phyloP scores from a whole-genome alignment of 1,139 yeast species.

The Zygosaccharomyces sapae region DNA sequence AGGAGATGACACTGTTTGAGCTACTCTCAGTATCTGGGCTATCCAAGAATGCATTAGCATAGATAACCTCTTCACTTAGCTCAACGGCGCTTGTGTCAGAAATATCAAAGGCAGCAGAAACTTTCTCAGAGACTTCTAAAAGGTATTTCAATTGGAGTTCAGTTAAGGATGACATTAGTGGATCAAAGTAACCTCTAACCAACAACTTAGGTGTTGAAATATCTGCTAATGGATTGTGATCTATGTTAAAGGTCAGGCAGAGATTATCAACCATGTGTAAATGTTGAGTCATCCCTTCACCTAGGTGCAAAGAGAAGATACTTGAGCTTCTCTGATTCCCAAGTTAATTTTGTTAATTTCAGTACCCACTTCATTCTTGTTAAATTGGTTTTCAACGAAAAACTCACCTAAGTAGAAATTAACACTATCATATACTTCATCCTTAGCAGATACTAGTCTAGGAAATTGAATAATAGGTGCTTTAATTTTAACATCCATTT shows the following conservation, averaged over 20 bases:
- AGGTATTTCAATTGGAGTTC: slow-evolving; percentile 70
- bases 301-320: slow-evolving; percentile 57
- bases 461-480: slow-evolving; percentile 89
- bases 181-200: slow-evolving; percentile 60
- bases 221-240: slow-evolving; percentile 47
- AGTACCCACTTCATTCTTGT: slow-evolving; percentile 27
- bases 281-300: slow-evolving; percentile 45
- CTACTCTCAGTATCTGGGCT: slow-evolving; percentile 10
- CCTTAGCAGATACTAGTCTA: slow-evolving; percentile 44
- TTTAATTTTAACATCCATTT: slow-evolving; percentile 63
- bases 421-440: slow-evolving; percentile 51
- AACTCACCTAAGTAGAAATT: slow-evolving; percentile 82
- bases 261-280: slow-evolving; percentile 66
- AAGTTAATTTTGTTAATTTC: slow-evolving; percentile 54
- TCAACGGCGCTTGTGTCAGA: slow-evolving; percentile 29
- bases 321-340: slow-evolving; percentile 68
- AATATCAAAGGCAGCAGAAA: slow-evolving; percentile 54
- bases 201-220: slow-evolving; percentile 49
- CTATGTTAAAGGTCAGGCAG: slow-evolving; percentile 60
- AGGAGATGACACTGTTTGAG: slow-evolving; percentile 7
- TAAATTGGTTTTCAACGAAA: slow-evolving; percentile 61
- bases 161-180: slow-evolving; percentile 63
- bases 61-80: slow-evolving; percentile 61
- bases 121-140: slow-evolving; percentile 50
- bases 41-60: slow-evolving; percentile 37